phyloP scores from a whole-genome alignment of 768 basidiomycete species.

The Coprinopsis cinerea region DNA sequence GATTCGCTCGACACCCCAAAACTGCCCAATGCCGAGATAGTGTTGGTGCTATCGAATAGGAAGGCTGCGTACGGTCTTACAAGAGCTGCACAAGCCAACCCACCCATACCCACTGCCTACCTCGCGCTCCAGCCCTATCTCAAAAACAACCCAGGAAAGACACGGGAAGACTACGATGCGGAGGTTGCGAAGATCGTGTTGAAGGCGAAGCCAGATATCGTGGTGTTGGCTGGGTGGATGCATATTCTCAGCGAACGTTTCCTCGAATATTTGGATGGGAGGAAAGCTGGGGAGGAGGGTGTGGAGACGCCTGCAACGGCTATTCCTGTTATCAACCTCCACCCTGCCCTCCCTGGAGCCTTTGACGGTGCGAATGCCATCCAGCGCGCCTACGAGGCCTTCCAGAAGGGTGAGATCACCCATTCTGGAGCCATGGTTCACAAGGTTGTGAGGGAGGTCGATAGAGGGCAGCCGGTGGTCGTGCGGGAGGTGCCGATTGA shows the following conservation, averaged over 20 bases:
- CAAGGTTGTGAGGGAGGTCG: conserved; percentile 87
- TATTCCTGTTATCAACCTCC: conserved; percentile 91
- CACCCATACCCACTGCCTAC: conserved; percentile 77
- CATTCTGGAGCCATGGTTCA: conserved; percentile 91
- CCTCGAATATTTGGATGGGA: conserved; percentile 56
- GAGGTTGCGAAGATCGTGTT: conserved; percentile 71
- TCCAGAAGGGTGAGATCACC: conserved; percentile 72
- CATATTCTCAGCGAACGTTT: conserved; percentile 86
- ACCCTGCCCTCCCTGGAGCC: conserved; percentile 92
- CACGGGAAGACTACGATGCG: conserved; percentile 79
- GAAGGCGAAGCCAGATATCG: conserved; percentile 63
- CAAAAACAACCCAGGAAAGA: conserved; percentile 63
- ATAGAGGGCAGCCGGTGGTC: conserved; percentile 83
- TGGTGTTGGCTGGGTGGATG: conserved; percentile 99
- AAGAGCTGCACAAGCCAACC: conserved; percentile 64
- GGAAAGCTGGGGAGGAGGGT: conserved; percentile 28
- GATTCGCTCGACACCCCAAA: conserved; percentile 74
- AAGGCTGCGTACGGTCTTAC: conserved; percentile 86
- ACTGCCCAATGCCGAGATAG: conserved; percentile 68
- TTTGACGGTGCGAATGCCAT: conserved; percentile 96
- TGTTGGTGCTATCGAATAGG: conserved; percentile 85
- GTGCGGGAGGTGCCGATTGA: conserved; percentile 72
- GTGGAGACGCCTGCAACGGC: conserved; percentile 19
- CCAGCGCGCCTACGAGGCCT: conserved; percentile 84
- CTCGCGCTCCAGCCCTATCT: conserved; percentile 83